Evolutionary conservation across 2,329 filamentous ascomycete genomes (phyloP).

Genomic region (Rhynchosporium graminicola): DNA sequence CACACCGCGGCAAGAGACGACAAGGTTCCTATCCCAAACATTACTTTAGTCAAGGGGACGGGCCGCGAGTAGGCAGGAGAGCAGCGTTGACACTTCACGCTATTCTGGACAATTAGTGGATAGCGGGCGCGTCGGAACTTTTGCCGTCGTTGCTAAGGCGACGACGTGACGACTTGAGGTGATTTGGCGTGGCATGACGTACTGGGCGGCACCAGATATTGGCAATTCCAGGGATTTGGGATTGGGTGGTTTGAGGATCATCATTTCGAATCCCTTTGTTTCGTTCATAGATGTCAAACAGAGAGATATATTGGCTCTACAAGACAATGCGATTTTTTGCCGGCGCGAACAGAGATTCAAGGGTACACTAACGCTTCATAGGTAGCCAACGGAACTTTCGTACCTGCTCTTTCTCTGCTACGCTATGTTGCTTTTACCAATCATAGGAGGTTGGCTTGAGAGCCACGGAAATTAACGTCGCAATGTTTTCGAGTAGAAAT

Average conservation of each 20-base stretch:
- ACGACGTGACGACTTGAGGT: neutral
- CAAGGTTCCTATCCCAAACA: neutral
- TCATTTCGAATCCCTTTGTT: neutral
- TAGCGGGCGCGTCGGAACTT: constrained; percentile 4
- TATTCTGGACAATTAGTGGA: constrained; percentile 13
- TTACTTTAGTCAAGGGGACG: constrained; percentile 19
- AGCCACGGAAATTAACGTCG: no score
- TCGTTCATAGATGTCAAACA: neutral
- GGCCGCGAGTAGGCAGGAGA: constrained; percentile 17
- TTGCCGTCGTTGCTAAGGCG: constrained; percentile 15
- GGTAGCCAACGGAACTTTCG: no score
- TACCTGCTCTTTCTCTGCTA: no score
- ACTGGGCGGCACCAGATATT: neutral
- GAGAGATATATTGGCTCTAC: no score
- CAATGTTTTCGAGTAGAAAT: no score
- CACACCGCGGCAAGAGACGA: constrained; percentile 16
- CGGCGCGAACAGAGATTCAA: no score
- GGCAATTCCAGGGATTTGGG: neutral
- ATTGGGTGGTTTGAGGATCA: neutral
- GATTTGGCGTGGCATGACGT: constrained; percentile 11
- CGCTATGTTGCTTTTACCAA: no score
- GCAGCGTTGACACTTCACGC: constrained; percentile 7
- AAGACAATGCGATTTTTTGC: no score
- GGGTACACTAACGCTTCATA: no score
- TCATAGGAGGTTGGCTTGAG: no score